Percentiles rank a stretch among this genome's conserved stretches.
These are phyloP conservation scores for Tuber borchii DNA, from an alignment of 495 filamentous ascomycete genomes.

Conservation along the genomic window DNA sequence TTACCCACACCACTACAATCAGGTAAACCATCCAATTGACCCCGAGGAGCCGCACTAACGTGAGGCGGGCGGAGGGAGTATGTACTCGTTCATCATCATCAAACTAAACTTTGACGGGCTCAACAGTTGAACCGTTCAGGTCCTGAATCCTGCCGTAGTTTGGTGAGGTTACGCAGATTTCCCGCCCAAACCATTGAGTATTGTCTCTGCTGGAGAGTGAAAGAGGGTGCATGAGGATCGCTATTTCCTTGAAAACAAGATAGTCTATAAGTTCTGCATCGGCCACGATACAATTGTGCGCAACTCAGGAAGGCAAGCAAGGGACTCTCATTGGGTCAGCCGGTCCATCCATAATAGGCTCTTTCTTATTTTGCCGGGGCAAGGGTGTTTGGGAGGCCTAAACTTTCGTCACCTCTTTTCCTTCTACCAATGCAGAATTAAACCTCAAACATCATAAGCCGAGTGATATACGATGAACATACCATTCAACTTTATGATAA, in stretches of 20 bases:
- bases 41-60: background rate
- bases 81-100: background rate
- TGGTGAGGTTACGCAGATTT: background rate
- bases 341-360: background rate
- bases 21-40: background rate
- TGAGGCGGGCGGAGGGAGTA: background rate
- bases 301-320: background rate
- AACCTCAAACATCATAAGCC: background rate
- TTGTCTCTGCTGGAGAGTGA: background rate
- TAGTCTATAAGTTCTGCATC: background rate
- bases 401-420: background rate
- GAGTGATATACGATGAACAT: constrained; percentile 1
- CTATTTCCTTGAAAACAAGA: background rate
- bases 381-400: background rate
- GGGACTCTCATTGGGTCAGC: background rate
- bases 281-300: background rate
- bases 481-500: background rate
- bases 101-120: background rate
- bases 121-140: background rate
- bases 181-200: background rate
- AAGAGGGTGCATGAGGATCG: background rate
- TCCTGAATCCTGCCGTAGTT: background rate
- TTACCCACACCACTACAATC: background rate
- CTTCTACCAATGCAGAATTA: background rate
- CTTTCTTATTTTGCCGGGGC: background rate